These are phyloP conservation scores for Atkinsonella hypoxylon DNA, from an alignment of 2,329 filamentous ascomycete genomes.

Conservation along the genomic window DNA sequence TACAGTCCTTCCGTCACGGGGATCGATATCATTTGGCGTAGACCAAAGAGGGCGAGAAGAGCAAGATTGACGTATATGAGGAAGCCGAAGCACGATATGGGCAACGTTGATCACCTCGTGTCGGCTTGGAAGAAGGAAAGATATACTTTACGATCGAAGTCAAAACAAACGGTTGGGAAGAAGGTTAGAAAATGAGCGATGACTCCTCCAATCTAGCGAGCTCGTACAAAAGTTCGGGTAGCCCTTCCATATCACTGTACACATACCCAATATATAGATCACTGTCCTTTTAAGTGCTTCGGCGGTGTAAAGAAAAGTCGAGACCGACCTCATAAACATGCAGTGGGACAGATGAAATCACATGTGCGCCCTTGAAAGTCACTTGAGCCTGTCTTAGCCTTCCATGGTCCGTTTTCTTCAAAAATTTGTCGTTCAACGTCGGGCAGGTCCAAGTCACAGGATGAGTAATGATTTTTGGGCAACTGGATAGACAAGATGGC, in stretches of 20 bases:
- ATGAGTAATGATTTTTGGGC: no score
- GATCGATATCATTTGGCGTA: slow-evolving; percentile 86
- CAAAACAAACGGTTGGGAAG: slow-evolving; percentile 16
- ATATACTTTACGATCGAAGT: slow-evolving; percentile 25
- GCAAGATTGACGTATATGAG: slow-evolving; percentile 87
- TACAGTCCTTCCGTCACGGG: slow-evolving; percentile 82
- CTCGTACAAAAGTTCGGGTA: slow-evolving; percentile 21
- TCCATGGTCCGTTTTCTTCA: no score
- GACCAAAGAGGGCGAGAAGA: slow-evolving; percentile 71
- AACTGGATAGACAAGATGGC: no score
- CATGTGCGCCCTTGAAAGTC: no score
- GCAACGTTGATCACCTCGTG: slow-evolving; percentile 73
- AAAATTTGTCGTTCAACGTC: no score
- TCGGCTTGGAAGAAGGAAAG: slow-evolving; percentile 35
- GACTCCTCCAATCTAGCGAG: not conserved
- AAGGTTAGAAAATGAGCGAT: slow-evolving; percentile 12
- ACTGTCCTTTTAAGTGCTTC: not conserved
- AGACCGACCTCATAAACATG: no score
- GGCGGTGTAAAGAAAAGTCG: no score
- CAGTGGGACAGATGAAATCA: no score
- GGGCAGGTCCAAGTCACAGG: no score
- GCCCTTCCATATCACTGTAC: not conserved
- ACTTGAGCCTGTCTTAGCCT: no score
- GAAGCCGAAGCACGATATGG: slow-evolving; percentile 75
- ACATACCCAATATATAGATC: not conserved